phyloP scores from a whole-genome alignment of 2,329 filamentous ascomycete species.

The Penicillium sp. region DNA sequence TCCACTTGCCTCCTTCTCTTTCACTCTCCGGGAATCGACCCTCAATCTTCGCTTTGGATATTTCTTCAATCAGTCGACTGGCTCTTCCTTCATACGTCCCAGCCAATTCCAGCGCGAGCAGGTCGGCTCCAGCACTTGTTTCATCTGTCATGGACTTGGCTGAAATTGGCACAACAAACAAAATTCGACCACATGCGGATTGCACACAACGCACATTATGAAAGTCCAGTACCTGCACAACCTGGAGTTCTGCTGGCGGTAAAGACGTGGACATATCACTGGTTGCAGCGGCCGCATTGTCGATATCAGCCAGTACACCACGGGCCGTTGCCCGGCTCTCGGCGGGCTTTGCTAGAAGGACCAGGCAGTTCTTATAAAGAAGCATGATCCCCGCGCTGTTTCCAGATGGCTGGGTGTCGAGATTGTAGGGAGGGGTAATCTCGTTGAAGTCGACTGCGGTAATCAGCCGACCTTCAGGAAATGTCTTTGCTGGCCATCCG shows the following conservation, averaged over 20 bases:
- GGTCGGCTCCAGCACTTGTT: conserved; percentile 37
- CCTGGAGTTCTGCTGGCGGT: conserved; percentile 65
- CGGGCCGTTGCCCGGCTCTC: conserved; percentile 66
- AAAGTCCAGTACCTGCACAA: conserved; percentile 69
- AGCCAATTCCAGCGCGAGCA: conserved; percentile 68
- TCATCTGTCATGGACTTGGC: conserved; percentile 18
- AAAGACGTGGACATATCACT: conserved; percentile 26
- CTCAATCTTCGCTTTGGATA: conserved; percentile 82
- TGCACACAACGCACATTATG: conserved; percentile 66
- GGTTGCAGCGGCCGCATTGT: conserved; percentile 67
- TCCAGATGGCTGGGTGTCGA: conserved; percentile 42
- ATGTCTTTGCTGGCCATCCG: conserved; percentile 70
- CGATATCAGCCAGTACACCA: conserved; percentile 77
- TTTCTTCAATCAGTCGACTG: conserved; percentile 74
- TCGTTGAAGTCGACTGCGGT: conserved; percentile 78
- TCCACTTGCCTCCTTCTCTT: conserved; percentile 77
- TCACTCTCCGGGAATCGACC: conserved; percentile 79
- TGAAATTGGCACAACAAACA: conserved; percentile 37
- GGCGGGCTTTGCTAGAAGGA: conserved; percentile 70
- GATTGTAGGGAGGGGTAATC: conserved; percentile 67
- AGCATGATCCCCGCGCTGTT: conserved; percentile 68
- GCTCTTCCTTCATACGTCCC: conserved; percentile 77
- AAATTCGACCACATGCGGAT: conserved; percentile 39
- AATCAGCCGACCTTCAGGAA: conserved; percentile 74
- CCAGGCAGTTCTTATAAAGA: conserved; percentile 77